Percentiles rank a stretch among this genome's conserved stretches.
These are phyloP conservation scores for Solanum sejunctum DNA, from an alignment of 257 asterid genomes.

Conservation along the genomic window DNA sequence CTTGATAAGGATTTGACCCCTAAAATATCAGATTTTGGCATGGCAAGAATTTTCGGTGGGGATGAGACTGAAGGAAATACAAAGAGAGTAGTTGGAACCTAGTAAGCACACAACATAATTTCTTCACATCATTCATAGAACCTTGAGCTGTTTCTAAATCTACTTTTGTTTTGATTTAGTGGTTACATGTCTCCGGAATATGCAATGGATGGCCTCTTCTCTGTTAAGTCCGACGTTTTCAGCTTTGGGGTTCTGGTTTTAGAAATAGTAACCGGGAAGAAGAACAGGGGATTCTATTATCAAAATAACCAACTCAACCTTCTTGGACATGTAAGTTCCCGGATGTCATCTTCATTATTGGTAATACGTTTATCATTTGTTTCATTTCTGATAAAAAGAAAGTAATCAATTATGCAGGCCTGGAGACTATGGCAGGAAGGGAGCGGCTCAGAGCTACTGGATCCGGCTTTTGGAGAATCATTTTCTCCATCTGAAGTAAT, in stretches of 20 bases:
- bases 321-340: slow-evolving; percentile 49
- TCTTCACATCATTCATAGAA: not conserved
- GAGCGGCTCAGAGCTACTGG: slow-evolving; percentile 39
- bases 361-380: not conserved
- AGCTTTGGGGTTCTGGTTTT: slow-evolving; percentile 71
- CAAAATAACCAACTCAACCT: slow-evolving; percentile 57
- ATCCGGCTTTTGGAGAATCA: slow-evolving; percentile 21
- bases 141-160: not conserved
- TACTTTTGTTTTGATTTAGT: slow-evolving; percentile 15
- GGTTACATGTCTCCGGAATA: slow-evolving; percentile 86
- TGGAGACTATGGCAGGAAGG: slow-evolving; percentile 54
- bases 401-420: slow-evolving; percentile 27
- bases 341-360: not conserved
- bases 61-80: slow-evolving; percentile 68
- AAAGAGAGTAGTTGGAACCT: slow-evolving; percentile 63
- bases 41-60: slow-evolving; percentile 75
- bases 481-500: slow-evolving; percentile 29
- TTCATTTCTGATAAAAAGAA: not conserved
- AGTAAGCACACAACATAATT: slow-evolving; percentile 25
- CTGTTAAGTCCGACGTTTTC: slow-evolving; percentile 61
- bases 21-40: slow-evolving; percentile 74
- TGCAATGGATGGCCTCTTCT: slow-evolving; percentile 78
- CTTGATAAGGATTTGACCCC: slow-evolving; percentile 59
- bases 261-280: slow-evolving; percentile 53
- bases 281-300: slow-evolving; percentile 66